Conservation (phyloP, 2,329 filamentous ascomycete species). For the Sporothrix sp. region DNA sequence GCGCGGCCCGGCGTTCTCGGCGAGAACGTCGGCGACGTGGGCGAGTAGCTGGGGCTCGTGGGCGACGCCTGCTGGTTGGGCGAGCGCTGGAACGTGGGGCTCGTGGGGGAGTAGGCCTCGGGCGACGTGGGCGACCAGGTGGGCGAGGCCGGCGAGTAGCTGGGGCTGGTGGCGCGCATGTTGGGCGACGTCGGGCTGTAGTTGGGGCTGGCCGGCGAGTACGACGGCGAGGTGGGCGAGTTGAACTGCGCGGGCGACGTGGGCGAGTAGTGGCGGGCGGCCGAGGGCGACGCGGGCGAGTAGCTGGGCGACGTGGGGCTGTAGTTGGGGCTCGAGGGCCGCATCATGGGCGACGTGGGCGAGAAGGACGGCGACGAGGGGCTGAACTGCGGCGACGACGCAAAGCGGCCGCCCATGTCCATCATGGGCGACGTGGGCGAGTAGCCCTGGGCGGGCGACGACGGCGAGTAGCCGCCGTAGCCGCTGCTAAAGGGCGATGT, state of each 20-base stretch:
- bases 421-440: slow-evolving; percentile 67
- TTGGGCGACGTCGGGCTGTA: slow-evolving; percentile 62
- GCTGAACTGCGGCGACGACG: slow-evolving; percentile 51
- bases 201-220: slow-evolving; percentile 60
- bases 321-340: slow-evolving; percentile 49
- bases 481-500: slow-evolving; percentile 52
- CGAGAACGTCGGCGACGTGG: slow-evolving; percentile 44
- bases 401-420: slow-evolving; percentile 40
- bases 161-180: slow-evolving; percentile 45
- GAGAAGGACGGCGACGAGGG: slow-evolving; percentile 55
- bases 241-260: slow-evolving; percentile 67
- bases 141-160: slow-evolving; percentile 62
- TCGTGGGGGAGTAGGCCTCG: slow-evolving; percentile 53
- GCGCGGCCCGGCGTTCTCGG: slow-evolving; percentile 34
- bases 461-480: slow-evolving; percentile 59
- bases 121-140: slow-evolving; percentile 69
- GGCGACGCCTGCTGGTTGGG: slow-evolving; percentile 49
- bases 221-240: slow-evolving; percentile 64
- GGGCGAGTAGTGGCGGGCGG: slow-evolving; percentile 49
- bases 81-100: slow-evolving; percentile 48
- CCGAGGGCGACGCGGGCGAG: slow-evolving; percentile 51
- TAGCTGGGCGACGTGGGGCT: slow-evolving; percentile 58
- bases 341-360: slow-evolving; percentile 50
- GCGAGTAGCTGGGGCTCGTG: slow-evolving; percentile 62
- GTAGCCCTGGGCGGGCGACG: slow-evolving; percentile 64